phyloP scores from a whole-genome alignment of 441 rosid species.

The Erodium chrysanthum region DNA sequence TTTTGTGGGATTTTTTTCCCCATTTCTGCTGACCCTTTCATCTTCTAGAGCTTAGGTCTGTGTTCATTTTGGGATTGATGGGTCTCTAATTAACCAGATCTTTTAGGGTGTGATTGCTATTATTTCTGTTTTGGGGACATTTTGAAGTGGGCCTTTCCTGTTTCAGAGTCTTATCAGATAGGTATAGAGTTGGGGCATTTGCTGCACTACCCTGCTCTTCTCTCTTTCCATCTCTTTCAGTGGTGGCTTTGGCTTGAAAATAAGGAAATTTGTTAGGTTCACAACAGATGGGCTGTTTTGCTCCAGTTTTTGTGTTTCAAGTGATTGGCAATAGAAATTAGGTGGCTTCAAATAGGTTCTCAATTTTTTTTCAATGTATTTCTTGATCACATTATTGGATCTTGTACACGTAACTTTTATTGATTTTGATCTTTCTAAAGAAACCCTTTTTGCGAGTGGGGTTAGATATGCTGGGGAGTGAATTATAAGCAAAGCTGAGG shows the following conservation, averaged over 20 bases:
- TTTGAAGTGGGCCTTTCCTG: conserved; percentile 6
- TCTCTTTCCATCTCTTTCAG: conserved; percentile 2
- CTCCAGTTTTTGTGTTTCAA: background rate
- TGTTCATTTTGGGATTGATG: background rate
- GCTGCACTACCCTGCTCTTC: background rate
- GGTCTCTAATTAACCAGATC: background rate
- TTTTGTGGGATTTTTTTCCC: background rate
- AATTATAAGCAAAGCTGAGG: conserved; percentile 16
- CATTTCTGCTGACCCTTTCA: no score
- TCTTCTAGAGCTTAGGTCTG: background rate
- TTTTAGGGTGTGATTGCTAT: conserved; percentile 4
- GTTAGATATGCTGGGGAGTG: conserved; percentile 10
- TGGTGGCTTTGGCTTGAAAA: conserved; percentile 13
- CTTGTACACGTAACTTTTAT: background rate
- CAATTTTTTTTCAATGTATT: background rate
- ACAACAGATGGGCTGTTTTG: background rate
- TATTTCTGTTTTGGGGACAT: background rate
- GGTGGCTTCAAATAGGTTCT: background rate
- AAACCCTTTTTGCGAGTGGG: background rate
- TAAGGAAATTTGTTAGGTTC: conserved; percentile 16
- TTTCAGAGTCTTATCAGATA: background rate
- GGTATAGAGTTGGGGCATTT: background rate
- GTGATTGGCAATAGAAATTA: background rate
- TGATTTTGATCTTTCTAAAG: background rate
- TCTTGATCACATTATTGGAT: background rate